Evolutionary conservation across 2,329 filamentous ascomycete species (phyloP).

Genomic region (Aspergillus sp.): DNA sequence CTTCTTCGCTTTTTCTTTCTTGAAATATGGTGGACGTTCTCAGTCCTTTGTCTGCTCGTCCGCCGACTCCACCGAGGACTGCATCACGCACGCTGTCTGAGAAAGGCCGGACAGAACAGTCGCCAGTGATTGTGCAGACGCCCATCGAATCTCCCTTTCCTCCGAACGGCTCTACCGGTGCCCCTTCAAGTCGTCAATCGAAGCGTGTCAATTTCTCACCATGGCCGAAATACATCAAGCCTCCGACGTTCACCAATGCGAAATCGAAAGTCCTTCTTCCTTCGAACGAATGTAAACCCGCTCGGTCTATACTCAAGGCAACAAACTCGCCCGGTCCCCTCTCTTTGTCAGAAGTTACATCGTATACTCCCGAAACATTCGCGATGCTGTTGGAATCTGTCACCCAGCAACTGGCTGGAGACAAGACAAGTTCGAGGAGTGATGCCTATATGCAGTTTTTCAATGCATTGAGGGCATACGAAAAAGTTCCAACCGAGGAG

Average conservation of each 20-base stretch:
- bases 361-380: conserved; percentile 63
- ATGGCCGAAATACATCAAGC: conserved; percentile 59
- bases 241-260: conserved; percentile 40
- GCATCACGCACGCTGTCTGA: conserved; percentile 35
- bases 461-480: conserved; percentile 76
- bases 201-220: conserved; percentile 69
- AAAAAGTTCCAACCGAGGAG: conserved; percentile 76
- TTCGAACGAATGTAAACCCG: conserved; percentile 57
- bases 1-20: conserved; percentile 23
- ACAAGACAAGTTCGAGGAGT: conserved; percentile 71
- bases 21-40: conserved; percentile 51
- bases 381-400: conserved; percentile 83
- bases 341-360: conserved; percentile 50
- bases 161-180: conserved; percentile 40
- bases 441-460: conserved; percentile 87
- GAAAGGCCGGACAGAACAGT: conserved; percentile 45
- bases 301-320: conserved; percentile 83
- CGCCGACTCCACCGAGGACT: conserved; percentile 60
- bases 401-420: conserved; percentile 76
- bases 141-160: conserved; percentile 52
- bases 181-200: conserved; percentile 41
- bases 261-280: conserved; percentile 51
- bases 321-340: conserved; percentile 47
- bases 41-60: conserved; percentile 55
- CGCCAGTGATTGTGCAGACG: conserved; percentile 37